A percentile compares a stretch with the other conserved stretches of the same genome.
Conservation (phyloP, 768 basidiomycete genomes). For the Scleroderma citrinum region DNA sequence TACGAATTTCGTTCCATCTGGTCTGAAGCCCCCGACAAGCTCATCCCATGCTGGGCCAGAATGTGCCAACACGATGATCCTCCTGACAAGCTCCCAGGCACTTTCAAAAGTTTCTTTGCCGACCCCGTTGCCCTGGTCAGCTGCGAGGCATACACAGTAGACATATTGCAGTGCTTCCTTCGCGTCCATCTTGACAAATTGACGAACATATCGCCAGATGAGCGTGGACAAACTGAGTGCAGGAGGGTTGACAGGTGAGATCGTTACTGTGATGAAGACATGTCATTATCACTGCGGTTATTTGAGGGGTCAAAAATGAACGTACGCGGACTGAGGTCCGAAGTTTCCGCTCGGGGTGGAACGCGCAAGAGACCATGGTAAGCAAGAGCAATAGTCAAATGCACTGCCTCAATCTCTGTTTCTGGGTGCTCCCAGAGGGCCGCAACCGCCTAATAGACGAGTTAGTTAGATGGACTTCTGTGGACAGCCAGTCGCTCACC, state of each 20-base stretch:
- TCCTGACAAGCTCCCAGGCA: constrained; percentile 74
- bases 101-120: constrained; percentile 83
- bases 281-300: not conserved
- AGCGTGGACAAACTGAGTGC: constrained; percentile 78
- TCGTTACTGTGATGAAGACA: constrained; percentile 46
- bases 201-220: constrained; percentile 88
- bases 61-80: constrained; percentile 75
- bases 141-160: constrained; percentile 73
- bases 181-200: constrained; percentile 89
- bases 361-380: constrained; percentile 92
- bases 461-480: not conserved
- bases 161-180: constrained; percentile 94
- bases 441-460: constrained; percentile 67
- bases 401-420: constrained; percentile 90
- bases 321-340: constrained; percentile 79
- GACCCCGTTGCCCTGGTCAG: constrained; percentile 62
- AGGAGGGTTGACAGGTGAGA: constrained; percentile 62
- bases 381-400: constrained; percentile 84
- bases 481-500: constrained; percentile 37
- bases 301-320: constrained; percentile 7
- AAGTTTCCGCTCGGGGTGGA: constrained; percentile 73
- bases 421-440: constrained; percentile 83
- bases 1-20: constrained; percentile 87
- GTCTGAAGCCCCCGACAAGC: constrained; percentile 86
- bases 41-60: constrained; percentile 84